A percentile compares a stretch with the other conserved stretches of the same genome.
These are phyloP conservation scores for Magnolia officinalis DNA, from an alignment of 164 flowering plant genomes.

Conservation along the genomic window DNA sequence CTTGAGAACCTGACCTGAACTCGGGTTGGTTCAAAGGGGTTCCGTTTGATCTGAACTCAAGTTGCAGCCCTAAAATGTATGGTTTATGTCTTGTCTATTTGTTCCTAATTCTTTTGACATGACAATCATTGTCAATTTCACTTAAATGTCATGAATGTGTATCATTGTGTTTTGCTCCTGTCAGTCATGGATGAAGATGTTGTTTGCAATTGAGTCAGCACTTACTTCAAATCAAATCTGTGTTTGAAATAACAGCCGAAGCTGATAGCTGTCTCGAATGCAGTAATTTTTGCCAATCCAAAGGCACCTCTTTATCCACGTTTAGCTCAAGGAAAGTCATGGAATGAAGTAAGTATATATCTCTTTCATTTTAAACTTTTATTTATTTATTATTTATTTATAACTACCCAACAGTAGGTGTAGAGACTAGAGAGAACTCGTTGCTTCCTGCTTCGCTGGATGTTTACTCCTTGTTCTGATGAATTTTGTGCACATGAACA, in stretches of 20 bases:
- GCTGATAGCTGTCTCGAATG: slow-evolving; percentile 69
- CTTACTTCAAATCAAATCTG: neutral
- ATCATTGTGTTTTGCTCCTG: neutral
- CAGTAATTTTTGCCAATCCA: slow-evolving; percentile 59
- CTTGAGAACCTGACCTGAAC: no score
- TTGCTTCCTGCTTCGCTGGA: neutral
- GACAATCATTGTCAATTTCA: neutral
- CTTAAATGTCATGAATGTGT: neutral
- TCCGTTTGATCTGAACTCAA: no score
- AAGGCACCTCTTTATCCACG: slow-evolving; percentile 88
- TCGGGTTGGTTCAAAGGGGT: no score
- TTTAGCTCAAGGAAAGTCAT: slow-evolving; percentile 72
- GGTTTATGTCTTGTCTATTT: neutral
- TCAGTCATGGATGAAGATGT: neutral
- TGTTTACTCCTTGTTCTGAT: neutral
- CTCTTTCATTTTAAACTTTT: no score
- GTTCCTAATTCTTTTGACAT: neutral
- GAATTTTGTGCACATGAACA: neutral
- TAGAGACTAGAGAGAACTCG: neutral
- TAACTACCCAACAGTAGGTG: neutral
- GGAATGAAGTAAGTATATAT: slow-evolving; percentile 66
- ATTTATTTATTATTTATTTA: neutral
- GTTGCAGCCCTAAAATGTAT: neutral
- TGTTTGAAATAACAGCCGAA: slow-evolving; percentile 52
- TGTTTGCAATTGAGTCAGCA: neutral